Conservation (phyloP, 176 grass and related monocot genomes). For the Sorghum bicolor region DNA sequence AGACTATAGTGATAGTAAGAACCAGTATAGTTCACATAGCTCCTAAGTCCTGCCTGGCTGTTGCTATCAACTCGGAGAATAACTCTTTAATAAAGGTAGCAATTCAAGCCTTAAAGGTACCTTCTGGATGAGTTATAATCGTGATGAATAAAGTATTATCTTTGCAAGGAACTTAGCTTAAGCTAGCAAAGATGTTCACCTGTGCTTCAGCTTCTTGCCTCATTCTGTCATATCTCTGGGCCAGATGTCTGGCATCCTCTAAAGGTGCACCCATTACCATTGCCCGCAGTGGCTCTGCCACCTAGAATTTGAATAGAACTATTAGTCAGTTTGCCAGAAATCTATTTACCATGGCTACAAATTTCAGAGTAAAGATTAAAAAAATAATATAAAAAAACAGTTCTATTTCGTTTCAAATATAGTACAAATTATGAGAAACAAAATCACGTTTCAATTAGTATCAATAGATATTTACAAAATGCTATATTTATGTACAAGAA, state of each 20-base stretch:
- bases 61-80: slow-evolving; percentile 12
- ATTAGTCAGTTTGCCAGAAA: neutral
- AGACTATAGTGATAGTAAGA: neutral
- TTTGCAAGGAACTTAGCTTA: neutral
- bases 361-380: neutral
- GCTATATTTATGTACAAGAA: neutral
- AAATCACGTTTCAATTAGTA: neutral
- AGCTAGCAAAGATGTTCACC: slow-evolving; percentile 36
- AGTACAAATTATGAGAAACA: neutral
- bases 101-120: neutral
- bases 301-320: slow-evolving; percentile 48
- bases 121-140: neutral
- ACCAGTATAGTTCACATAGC: neutral
- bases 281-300: slow-evolving; percentile 86
- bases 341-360: neutral
- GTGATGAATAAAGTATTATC: neutral
- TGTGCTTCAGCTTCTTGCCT: slow-evolving; percentile 96
- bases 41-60: neutral
- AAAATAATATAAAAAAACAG: neutral
- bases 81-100: neutral
- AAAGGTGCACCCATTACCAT: slow-evolving; percentile 93
- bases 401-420: neutral
- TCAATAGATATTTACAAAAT: neutral
- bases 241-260: slow-evolving; percentile 95
- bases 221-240: slow-evolving; percentile 91